phyloP scores from a whole-genome alignment of 306 rosid genomes.

The Prunus dulcis region DNA sequence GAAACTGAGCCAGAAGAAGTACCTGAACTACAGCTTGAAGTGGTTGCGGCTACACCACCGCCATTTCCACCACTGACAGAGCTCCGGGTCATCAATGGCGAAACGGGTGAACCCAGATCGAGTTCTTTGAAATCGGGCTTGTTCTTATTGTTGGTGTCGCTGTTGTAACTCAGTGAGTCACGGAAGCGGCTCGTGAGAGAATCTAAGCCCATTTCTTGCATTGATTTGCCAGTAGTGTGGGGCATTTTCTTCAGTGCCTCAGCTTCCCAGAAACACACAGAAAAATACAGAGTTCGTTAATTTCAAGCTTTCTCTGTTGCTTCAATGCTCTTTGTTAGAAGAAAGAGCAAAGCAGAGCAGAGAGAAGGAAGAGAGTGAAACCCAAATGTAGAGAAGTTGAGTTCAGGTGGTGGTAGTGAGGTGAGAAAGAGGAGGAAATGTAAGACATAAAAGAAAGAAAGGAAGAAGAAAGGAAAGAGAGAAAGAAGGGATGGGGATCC shows the following conservation, averaged over 20 bases:
- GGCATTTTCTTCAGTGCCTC: conserved; percentile 29
- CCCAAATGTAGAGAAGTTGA: conserved; percentile 1
- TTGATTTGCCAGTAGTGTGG: conserved; percentile 36
- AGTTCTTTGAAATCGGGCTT: conserved; percentile 65
- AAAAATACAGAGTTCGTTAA: neutral
- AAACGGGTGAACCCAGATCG: conserved; percentile 61
- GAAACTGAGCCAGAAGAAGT: conserved; percentile 56
- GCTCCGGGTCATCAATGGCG: conserved; percentile 39
- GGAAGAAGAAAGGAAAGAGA: conserved; percentile 23
- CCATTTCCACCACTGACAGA: conserved; percentile 21
- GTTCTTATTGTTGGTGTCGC: conserved; percentile 17
- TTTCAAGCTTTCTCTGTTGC: neutral
- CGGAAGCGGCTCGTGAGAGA: conserved; percentile 42
- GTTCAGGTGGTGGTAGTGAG: neutral
- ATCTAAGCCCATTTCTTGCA: conserved; percentile 45
- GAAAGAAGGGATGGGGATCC: conserved; percentile 59
- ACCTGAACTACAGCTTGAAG: conserved; percentile 52
- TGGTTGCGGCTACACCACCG: conserved; percentile 8
- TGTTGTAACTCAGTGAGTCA: conserved; percentile 35
- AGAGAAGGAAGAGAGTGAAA: neutral
- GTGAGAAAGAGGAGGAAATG: conserved; percentile 17
- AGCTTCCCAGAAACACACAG: neutral
- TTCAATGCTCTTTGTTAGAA: conserved; percentile 3
- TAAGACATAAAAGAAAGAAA: neutral
- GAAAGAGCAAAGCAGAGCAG: conserved; percentile 2